Conservation (phyloP, 1,284 basidiomycete genomes). For the Ceratobasidium sp. region DNA sequence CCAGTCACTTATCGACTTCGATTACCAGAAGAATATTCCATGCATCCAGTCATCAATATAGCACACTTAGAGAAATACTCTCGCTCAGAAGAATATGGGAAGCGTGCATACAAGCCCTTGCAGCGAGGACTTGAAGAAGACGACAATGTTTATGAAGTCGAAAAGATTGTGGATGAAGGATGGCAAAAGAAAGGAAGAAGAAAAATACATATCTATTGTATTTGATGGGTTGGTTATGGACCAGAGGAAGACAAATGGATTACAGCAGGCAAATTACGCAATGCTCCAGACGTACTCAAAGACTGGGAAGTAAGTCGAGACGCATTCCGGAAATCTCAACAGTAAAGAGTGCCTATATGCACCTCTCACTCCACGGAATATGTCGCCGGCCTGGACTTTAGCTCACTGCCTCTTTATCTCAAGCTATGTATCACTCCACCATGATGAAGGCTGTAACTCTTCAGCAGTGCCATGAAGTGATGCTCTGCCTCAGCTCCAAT, state of each 20-base stretch:
- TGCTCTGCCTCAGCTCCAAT: too few relatives aligned
- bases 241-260: conserved; percentile 18
- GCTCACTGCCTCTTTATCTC: too few relatives aligned
- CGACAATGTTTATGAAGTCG: background rate
- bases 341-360: too few relatives aligned
- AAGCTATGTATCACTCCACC: too few relatives aligned
- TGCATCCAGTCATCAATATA: conserved; percentile 49
- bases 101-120: conserved; percentile 9
- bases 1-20: conserved; percentile 47
- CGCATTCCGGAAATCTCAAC: too few relatives aligned
- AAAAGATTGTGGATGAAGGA: conserved; percentile 3
- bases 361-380: too few relatives aligned
- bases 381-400: too few relatives aligned
- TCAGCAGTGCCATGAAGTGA: too few relatives aligned
- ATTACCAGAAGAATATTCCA: conserved; percentile 46
- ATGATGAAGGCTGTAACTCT: too few relatives aligned
- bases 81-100: conserved; percentile 43
- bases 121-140: background rate
- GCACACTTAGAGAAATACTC: conserved; percentile 46
- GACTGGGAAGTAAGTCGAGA: background rate
- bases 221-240: conserved; percentile 8
- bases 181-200: background rate
- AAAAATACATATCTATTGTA: background rate
- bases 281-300: background rate
- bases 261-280: background rate